Evolutionary conservation across 2,329 filamentous ascomycete genomes (phyloP).

Genomic region (Aureobasidium sp.): DNA sequence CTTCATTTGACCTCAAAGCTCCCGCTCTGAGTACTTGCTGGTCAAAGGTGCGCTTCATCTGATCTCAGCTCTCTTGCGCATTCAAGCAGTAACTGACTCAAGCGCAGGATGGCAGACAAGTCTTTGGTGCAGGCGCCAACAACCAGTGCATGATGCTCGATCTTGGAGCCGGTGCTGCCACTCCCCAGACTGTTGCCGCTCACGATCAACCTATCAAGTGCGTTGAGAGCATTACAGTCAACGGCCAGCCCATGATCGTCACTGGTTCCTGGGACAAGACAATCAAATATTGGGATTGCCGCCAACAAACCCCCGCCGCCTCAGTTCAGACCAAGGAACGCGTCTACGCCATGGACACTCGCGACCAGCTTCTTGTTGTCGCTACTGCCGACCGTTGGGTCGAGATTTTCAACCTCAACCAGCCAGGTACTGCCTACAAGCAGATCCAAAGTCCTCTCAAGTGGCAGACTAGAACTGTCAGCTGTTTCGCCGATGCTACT

Average conservation of each 20-base stretch:
- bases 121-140: slow-evolving; percentile 83
- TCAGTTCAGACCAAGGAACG: slow-evolving; percentile 65
- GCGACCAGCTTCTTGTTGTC: slow-evolving; percentile 76
- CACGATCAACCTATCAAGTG: slow-evolving; percentile 78
- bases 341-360: slow-evolving; percentile 87
- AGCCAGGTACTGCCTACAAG: slow-evolving; percentile 91
- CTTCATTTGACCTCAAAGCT: slow-evolving; percentile 75
- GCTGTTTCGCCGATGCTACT: slow-evolving; percentile 84
- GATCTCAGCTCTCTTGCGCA: neutral
- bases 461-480: slow-evolving; percentile 94
- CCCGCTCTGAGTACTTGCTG: slow-evolving; percentile 82
- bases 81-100: slow-evolving; percentile 1
- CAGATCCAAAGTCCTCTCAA: slow-evolving; percentile 92
- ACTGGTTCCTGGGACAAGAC: slow-evolving; percentile 92
- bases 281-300: slow-evolving; percentile 82
- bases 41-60: slow-evolving; percentile 59
- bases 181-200: slow-evolving; percentile 63
- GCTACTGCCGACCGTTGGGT: slow-evolving; percentile 94
- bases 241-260: slow-evolving; percentile 71
- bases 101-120: slow-evolving; percentile 75
- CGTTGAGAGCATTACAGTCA: slow-evolving; percentile 57
- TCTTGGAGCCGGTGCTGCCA: slow-evolving; percentile 50
- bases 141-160: slow-evolving; percentile 88
- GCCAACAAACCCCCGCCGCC: slow-evolving; percentile 58
- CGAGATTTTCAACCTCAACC: slow-evolving; percentile 85